These are phyloP conservation scores for Spirogloea muscicola DNA, from an alignment of 139 green algal genomes.

Conservation along the genomic window DNA sequence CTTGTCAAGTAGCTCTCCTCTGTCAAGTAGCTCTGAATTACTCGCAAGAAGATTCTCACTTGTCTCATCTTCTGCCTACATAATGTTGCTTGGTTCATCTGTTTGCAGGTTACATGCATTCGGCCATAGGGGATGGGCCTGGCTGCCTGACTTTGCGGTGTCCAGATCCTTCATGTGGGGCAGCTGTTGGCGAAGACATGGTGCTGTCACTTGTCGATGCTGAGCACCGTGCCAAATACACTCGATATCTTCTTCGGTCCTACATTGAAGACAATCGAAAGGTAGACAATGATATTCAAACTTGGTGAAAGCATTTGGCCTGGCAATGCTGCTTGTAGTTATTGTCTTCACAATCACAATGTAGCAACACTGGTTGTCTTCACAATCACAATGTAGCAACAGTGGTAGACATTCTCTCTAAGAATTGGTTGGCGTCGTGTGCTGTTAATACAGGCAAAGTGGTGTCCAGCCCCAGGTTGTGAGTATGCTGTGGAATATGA, in stretches of 20 bases:
- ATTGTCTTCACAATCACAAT: too few relatives aligned
- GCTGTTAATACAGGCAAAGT: constrained; percentile 58
- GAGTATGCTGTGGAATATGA: constrained; percentile 12
- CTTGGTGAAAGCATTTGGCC: too few relatives aligned
- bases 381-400: too few relatives aligned
- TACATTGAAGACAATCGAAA: constrained; percentile 81
- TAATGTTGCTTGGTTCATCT: too few relatives aligned
- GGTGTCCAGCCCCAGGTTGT: constrained; percentile 63
- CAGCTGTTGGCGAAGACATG: constrained; percentile 36
- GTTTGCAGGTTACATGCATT: constrained; percentile 54
- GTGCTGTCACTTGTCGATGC: constrained; percentile 22
- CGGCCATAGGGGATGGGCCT: constrained; percentile 52
- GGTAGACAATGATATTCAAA: constrained; percentile 44
- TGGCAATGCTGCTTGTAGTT: too few relatives aligned
- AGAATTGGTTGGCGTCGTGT: too few relatives aligned
- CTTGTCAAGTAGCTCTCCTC: too few relatives aligned
- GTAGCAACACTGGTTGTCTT: too few relatives aligned
- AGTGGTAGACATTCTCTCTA: too few relatives aligned
- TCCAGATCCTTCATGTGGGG: constrained; percentile 56
- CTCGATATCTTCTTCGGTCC: constrained; percentile 55
- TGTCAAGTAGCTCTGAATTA: too few relatives aligned
- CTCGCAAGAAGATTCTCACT: too few relatives aligned
- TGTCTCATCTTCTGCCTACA: too few relatives aligned
- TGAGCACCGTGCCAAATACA: constrained; percentile 48
- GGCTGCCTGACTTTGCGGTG: constrained; percentile 64